Percentiles rank a stretch among this genome's conserved stretches.
These are phyloP conservation scores for Eucalyptus sp. DNA, from an alignment of 345 rosid genomes.

Conservation along the genomic window DNA sequence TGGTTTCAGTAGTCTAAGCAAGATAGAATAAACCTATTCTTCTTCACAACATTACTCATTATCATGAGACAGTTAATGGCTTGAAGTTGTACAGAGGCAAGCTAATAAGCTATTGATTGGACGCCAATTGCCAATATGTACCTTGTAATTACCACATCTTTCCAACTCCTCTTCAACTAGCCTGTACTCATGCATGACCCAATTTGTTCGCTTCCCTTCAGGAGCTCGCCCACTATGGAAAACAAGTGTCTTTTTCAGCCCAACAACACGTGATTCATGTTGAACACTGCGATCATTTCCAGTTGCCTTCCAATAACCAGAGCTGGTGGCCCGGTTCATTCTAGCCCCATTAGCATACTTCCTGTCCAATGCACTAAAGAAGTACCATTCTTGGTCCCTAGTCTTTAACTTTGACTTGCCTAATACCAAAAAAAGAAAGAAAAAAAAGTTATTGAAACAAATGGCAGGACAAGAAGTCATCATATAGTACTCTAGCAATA, in stretches of 20 bases:
- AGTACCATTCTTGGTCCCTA: conserved; percentile 74
- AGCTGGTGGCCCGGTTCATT: conserved; percentile 47
- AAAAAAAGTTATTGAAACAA: neutral
- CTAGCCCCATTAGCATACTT: conserved; percentile 60
- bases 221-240: conserved; percentile 59
- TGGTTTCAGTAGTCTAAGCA: neutral
- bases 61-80: neutral
- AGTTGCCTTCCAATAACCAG: conserved; percentile 69
- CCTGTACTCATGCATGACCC: conserved; percentile 83
- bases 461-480: neutral
- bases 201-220: conserved; percentile 48
- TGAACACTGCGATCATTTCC: conserved; percentile 46
- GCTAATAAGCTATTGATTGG: neutral
- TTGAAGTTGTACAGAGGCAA: neutral
- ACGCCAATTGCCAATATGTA: neutral
- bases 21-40: neutral
- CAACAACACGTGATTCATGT: conserved; percentile 19
- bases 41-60: neutral
- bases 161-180: conserved; percentile 45
- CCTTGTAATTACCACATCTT: conserved; percentile 7
- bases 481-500: neutral
- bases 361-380: conserved; percentile 65
- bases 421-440: neutral
- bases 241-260: conserved; percentile 60
- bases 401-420: conserved; percentile 41